Conservation (phyloP, 192 early-diverging fungal genomes). For the Backusella australiensis region DNA sequence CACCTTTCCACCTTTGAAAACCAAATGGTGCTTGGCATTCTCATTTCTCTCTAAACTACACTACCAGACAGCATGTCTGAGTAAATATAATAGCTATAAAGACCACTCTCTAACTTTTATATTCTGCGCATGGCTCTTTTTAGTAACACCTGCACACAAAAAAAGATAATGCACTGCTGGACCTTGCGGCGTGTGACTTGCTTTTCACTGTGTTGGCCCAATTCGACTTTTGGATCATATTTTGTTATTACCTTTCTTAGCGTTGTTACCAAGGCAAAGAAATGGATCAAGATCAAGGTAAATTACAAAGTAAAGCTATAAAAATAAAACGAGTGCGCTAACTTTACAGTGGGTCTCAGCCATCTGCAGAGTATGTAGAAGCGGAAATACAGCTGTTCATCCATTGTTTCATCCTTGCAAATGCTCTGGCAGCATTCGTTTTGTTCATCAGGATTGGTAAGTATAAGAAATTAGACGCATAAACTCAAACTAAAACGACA, state of each 20-base stretch:
- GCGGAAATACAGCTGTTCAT: slow-evolving; percentile 66
- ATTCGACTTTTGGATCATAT: neutral
- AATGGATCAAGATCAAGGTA: slow-evolving; percentile 25
- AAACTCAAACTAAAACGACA: neutral
- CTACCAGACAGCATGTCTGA: neutral
- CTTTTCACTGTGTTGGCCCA: neutral
- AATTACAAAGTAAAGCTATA: neutral
- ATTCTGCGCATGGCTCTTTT: too few relatives aligned
- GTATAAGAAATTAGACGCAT: neutral
- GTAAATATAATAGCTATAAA: too few relatives aligned
- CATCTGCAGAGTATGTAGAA: slow-evolving; percentile 82
- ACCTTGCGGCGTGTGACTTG: neutral
- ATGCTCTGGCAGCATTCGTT: slow-evolving; percentile 92
- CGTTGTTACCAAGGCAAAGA: neutral
- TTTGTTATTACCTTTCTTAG: neutral
- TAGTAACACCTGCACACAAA: too few relatives aligned
- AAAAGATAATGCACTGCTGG: too few relatives aligned
- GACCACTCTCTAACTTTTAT: too few relatives aligned
- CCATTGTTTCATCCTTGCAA: slow-evolving; percentile 93
- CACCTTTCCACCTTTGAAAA: neutral
- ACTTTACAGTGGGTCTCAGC: slow-evolving; percentile 25
- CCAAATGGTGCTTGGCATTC: neutral
- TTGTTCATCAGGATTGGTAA: slow-evolving; percentile 89
- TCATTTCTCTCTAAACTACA: neutral
- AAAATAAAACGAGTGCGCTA: neutral